These are phyloP conservation scores for Cryptococcus sp. DNA, from an alignment of 1,284 basidiomycete genomes.

Conservation along the genomic window DNA sequence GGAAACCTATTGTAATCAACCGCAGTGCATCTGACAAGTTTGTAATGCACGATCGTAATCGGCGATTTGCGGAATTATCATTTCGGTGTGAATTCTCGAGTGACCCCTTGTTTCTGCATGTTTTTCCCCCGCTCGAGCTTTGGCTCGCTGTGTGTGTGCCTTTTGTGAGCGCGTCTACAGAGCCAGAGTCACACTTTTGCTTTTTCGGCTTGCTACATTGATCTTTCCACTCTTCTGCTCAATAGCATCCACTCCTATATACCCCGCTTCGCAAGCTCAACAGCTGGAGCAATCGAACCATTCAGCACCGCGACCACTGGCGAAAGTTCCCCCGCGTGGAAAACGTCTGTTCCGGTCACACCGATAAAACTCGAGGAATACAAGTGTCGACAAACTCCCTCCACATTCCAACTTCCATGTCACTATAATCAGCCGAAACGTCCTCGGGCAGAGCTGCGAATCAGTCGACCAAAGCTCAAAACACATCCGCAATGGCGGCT, in stretches of 20 bases:
- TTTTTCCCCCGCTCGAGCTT: background rate
- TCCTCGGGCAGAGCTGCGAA: background rate
- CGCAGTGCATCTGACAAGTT: background rate
- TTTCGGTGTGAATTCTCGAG: conserved; percentile 9
- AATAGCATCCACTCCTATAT: too few species aligned
- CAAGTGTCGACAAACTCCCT: background rate
- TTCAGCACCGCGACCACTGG: too few species aligned
- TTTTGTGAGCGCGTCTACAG: conserved; percentile 4
- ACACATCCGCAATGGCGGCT: conserved; percentile 17
- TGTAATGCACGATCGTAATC: conserved; percentile 3
- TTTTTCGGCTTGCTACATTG: background rate
- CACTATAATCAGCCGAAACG: background rate
- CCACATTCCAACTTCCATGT: conserved; percentile 2
- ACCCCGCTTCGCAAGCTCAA: too few species aligned
- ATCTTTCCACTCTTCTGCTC: too few species aligned
- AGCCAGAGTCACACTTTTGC: conserved; percentile 1
- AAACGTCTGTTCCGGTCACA: too few species aligned
- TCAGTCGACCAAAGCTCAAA: background rate
- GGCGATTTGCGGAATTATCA: conserved; percentile 12
- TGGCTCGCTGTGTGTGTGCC: background rate
- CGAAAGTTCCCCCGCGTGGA: too few species aligned
- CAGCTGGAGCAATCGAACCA: too few species aligned
- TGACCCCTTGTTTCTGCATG: background rate
- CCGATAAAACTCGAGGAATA: too few species aligned
- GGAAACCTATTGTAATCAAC: background rate